Conservation (phyloP, 2,329 filamentous ascomycete genomes). For the Talaromyces sp. region DNA sequence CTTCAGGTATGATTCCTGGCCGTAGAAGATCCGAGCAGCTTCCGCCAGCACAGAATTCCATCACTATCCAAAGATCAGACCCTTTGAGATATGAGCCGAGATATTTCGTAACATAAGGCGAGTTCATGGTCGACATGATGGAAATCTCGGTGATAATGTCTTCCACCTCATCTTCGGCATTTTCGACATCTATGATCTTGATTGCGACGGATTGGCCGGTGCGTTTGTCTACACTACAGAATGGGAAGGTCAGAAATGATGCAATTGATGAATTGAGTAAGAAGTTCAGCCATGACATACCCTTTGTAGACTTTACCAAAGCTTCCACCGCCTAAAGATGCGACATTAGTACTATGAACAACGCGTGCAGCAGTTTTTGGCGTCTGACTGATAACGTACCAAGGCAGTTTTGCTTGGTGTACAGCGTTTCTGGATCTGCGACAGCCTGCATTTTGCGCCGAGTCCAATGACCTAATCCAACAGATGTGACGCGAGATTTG, state of each 20-base stretch:
- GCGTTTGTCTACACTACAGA: conserved; percentile 77
- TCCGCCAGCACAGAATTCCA: conserved; percentile 97
- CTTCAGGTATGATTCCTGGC: conserved; percentile 84
- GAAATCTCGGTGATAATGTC: conserved; percentile 99
- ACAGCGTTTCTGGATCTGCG: conserved; percentile 84
- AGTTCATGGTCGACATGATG: conserved; percentile 92
- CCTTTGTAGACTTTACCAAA: conserved; percentile 99
- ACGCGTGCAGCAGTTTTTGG: background rate
- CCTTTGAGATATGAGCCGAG: conserved; percentile 96
- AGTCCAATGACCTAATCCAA: background rate
- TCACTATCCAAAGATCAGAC: conserved; percentile 97
- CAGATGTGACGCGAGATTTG: background rate
- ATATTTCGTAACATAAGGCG: conserved; percentile 95
- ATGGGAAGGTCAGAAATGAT: conserved; percentile 4
- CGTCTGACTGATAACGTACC: conserved; percentile 51
- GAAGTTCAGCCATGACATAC: conserved; percentile 48
- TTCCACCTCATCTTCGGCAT: conserved; percentile 97
- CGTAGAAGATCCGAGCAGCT: conserved; percentile 97
- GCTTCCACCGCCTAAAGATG: conserved; percentile 75
- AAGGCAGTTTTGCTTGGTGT: conserved; percentile 90
- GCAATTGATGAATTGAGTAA: background rate
- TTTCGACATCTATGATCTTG: conserved; percentile 98
- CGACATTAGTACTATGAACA: background rate
- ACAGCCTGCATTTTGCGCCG: conserved; percentile 47
- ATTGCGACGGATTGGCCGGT: conserved; percentile 94